Percentiles rank a stretch among this genome's conserved stretches.
Conservation (phyloP, 2,329 filamentous ascomycete species). For the Ceratocystis colombiana region DNA sequence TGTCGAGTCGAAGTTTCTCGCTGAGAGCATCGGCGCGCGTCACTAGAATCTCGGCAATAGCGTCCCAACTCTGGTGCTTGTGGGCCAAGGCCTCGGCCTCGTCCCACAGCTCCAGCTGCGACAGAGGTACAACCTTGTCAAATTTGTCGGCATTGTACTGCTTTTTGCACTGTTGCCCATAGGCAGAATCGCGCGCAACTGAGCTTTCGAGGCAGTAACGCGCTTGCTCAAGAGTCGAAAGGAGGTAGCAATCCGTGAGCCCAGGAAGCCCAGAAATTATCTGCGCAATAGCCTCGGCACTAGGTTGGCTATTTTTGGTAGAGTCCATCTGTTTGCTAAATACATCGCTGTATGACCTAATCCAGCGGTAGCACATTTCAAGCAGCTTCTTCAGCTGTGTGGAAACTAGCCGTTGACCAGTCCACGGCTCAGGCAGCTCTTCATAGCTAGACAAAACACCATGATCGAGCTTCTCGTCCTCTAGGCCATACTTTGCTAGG, state of each 20-base stretch:
- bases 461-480: conserved; percentile 53
- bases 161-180: conserved; percentile 40
- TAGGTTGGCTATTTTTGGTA: conserved; percentile 32
- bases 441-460: conserved; percentile 57
- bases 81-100: conserved; percentile 49
- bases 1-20: conserved; percentile 28
- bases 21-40: conserved; percentile 41
- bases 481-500: conserved; percentile 61
- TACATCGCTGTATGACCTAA: conserved; percentile 37
- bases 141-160: conserved; percentile 44
- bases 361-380: conserved; percentile 48
- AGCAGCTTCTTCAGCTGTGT: conserved; percentile 52
- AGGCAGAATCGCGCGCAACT: conserved; percentile 36
- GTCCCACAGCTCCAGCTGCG: conserved; percentile 47
- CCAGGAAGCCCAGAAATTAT: conserved; percentile 42
- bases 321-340: conserved; percentile 29
- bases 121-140: conserved; percentile 44
- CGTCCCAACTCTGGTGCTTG: conserved; percentile 46
- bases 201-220: conserved; percentile 41
- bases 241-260: conserved; percentile 47
- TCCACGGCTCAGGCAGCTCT: conserved; percentile 74
- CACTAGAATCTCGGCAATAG: conserved; percentile 47
- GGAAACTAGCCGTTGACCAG: conserved; percentile 54
- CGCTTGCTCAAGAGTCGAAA: conserved; percentile 44
- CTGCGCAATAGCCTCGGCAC: conserved; percentile 36